Evolutionary conservation across 2,329 filamentous ascomycete genomes (phyloP).

Genomic region (Penicillium sclerotigenum): DNA sequence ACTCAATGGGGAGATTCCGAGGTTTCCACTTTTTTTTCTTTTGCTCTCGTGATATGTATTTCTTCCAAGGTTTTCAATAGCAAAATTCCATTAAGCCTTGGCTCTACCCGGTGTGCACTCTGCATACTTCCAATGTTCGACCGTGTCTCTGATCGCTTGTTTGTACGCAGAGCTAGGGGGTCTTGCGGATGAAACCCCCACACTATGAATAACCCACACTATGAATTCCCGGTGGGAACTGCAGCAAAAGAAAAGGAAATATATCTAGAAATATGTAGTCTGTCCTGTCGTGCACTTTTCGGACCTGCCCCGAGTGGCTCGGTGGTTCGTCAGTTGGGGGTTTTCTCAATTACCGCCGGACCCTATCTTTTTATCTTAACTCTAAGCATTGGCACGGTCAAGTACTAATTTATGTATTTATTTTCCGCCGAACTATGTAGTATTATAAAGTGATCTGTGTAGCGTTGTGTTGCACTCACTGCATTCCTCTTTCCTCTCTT

Average conservation of each 20-base stretch:
- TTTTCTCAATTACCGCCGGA: neutral
- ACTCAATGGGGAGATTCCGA: slow-evolving; percentile 10
- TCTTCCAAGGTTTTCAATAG: too few relatives aligned
- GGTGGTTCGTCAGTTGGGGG: neutral
- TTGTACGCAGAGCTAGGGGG: neutral
- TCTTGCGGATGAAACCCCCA: neutral
- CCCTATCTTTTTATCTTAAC: neutral
- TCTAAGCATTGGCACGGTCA: neutral
- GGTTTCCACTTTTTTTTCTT: neutral
- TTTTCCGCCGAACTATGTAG: neutral
- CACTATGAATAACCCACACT: neutral
- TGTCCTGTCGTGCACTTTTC: neutral
- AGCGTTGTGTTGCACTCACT: neutral
- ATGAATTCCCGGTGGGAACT: neutral
- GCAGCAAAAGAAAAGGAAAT: neutral
- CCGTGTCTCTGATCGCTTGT: neutral
- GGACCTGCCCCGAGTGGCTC: neutral
- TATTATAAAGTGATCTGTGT: neutral
- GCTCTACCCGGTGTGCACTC: neutral
- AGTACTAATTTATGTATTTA: neutral
- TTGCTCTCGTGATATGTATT: neutral
- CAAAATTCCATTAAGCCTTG: neutral
- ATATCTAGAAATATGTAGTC: neutral
- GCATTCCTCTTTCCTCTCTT: neutral
- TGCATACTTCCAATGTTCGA: neutral